Evolutionary conservation across 2,329 filamentous ascomycete genomes (phyloP), one percentile per base, ranked within the genome.

Genomic region (Trichoderma lentiforme): DNA sequence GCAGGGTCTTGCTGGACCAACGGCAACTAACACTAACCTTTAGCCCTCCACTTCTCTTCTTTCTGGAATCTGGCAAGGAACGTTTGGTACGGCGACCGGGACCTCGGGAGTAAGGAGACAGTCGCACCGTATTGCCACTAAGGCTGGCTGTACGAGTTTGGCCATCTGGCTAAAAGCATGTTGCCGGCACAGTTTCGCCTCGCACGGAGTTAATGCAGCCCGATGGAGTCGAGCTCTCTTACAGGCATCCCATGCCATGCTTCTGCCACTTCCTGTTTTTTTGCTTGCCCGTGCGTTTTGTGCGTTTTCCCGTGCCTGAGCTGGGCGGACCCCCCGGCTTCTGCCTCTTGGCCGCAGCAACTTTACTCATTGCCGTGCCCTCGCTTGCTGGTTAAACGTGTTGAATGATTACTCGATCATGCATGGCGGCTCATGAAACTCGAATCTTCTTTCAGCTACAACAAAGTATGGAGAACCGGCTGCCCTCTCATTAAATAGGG

Each of bases 61-160:
- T 69, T 69, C 66, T 69, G 66, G 66, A 69, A 69, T 34, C 66
- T 57, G 66, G 28, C n/a, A 39, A 69, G 66, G 56, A 69, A 69
- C 53, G 28, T 65, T 65, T 65, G 61, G 61, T 21, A 26, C 36
- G 61, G 30, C 63, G 63, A 32, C 66, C 66, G 36, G 39, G 66
- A 60, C 66, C 56, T 69, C 36, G 56, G 56, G 56, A 47, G 36
- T 32, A 32, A 60, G n/a, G 11, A 12, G 34, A 51, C 18, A 61
- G 14, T 39, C n/a, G 34, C 60, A 62, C 60, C 30, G 58, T 57
- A 57, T 30, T 28, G 21, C 47, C 47, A 24, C 47, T 53, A 53
- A 24, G 11, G 14, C 24, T 32, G 28, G 57, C 57, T 60, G 28
- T 53, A 21, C 30, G 28, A 60, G 57, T 34, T 34, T 21, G 57